Base-by-base conservation (phyloP, 768 basidiomycete species). In the Rhodotorula graminis region DNA sequence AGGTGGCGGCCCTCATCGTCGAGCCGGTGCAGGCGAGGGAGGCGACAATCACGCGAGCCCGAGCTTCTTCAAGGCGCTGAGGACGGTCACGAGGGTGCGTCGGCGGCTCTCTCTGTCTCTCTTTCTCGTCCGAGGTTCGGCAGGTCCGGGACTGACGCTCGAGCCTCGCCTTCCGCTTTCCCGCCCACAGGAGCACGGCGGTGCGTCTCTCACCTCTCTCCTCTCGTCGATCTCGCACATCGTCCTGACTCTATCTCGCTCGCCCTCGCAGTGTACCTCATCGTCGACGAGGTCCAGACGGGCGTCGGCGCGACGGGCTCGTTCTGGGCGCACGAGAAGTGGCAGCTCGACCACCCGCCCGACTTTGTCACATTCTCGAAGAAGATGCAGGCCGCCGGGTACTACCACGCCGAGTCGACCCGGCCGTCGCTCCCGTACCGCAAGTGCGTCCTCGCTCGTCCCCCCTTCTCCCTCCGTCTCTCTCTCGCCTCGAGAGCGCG, bases 311-410 rank as follows among this genome's bases (percentile, higher is more conserved):
- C 83, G 1, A 83, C 83, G 1, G 83, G 83, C 16, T 77, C 75
- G 31, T 83, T 84, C 77, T 84, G 83, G 83, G 83, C 83, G 10
- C 82, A 83, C 77, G 83, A 83, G 64, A 79, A 82, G 65, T 84
- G 83, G 83, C 57, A 77, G 42, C 49, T 76, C 15, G 47, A 69
- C 23, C 63, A 70, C n/a, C 72, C 77, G 15, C 80, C 83, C 46
- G 83, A 84, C 73, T 83, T 84, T 70, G 81, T 84, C 19, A 82
- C 83, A 19, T 84, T 84, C 73, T 77, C 59, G 25, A 82, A 83
- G 78, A 83, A 83, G 79, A 80, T 47, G 58, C 82, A 83, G 69
- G 82, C 82, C n/a, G 73, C 78, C 31, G 82, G 82, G 0, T 80
- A 83, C 75, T 84, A 79, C 74, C 83, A 84, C 74, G 75, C 76